A percentile compares a stretch with the other conserved stretches of the same genome.
Evolutionary conservation across 2,329 filamentous ascomycete species (phyloP).

Genomic region (Verticillium isaacii): DNA sequence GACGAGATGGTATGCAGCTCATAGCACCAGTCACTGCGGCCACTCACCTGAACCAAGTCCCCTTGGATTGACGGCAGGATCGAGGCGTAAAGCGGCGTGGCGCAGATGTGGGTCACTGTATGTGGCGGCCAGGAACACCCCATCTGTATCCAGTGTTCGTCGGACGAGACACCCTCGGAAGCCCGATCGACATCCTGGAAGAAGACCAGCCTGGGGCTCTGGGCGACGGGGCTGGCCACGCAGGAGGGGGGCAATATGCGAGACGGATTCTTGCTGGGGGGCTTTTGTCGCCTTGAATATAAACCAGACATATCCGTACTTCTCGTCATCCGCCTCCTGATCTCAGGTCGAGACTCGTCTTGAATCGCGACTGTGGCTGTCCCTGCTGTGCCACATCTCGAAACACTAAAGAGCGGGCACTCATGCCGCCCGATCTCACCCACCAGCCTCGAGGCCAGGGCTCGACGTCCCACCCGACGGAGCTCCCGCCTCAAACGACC

Average conservation of each 20-base stretch:
- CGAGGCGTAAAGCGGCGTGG: too few species aligned
- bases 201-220: conserved; percentile 5
- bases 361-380: background rate
- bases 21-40: too few species aligned
- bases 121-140: too few species aligned
- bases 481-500: background rate
- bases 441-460: background rate
- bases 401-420: background rate
- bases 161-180: too few species aligned
- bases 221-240: background rate
- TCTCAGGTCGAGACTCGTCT: background rate
- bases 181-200: background rate
- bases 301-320: background rate
- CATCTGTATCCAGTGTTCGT: too few species aligned
- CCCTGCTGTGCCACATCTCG: background rate
- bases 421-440: background rate
- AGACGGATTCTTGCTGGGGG: background rate
- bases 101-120: too few species aligned
- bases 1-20: too few species aligned
- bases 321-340: background rate
- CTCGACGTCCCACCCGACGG: background rate
- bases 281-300: background rate
- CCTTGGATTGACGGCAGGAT: too few species aligned
- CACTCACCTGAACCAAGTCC: too few species aligned
- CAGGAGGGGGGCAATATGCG: background rate